A percentile compares a stretch with the other conserved stretches of the same genome.
Evolutionary conservation across 2,329 filamentous ascomycete species (phyloP).

Genomic region (Ceratocystis variospora): DNA sequence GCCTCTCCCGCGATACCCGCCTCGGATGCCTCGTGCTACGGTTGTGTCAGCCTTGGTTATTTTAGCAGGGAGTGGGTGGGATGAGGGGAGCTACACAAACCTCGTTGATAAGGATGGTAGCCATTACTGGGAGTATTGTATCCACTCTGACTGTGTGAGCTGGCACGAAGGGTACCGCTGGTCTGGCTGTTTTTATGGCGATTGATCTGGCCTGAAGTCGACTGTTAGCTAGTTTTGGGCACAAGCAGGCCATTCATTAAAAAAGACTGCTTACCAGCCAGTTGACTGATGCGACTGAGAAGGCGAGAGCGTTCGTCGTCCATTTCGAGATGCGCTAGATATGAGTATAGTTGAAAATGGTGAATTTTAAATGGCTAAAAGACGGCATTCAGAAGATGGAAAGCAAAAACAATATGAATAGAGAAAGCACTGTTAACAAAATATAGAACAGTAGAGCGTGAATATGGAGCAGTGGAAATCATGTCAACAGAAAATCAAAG

Average conservation of each 20-base stretch:
- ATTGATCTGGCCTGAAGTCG: slow-evolving; percentile 58
- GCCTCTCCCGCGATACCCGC: slow-evolving; percentile 27
- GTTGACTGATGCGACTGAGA: slow-evolving; percentile 38
- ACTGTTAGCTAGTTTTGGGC: slow-evolving; percentile 22
- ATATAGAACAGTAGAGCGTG: not conserved
- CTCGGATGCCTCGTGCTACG: slow-evolving; percentile 22
- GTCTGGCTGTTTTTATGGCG: slow-evolving; percentile 55
- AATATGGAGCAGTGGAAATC: not conserved
- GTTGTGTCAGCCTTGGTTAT: not conserved
- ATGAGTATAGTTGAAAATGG: not conserved
- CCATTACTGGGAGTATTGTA: slow-evolving; percentile 7
- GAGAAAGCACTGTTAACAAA: not conserved
- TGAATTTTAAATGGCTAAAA: not conserved
- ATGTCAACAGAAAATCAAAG: slow-evolving; percentile 4
- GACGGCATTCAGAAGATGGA: not conserved
- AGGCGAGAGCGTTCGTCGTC: slow-evolving; percentile 38
- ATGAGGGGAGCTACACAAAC: slow-evolving; percentile 20
- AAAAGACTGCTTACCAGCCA: slow-evolving; percentile 31
- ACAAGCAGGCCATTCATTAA: slow-evolving; percentile 5
- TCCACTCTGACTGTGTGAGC: not conserved
- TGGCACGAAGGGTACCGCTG: slow-evolving; percentile 22
- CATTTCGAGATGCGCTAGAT: slow-evolving; percentile 26
- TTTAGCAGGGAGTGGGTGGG: not conserved
- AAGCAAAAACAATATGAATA: not conserved
- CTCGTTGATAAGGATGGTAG: slow-evolving; percentile 25